Evolutionary conservation across 352 stramenopile species (phyloP).

Genomic region (Phytophthora macrochlamydospora): DNA sequence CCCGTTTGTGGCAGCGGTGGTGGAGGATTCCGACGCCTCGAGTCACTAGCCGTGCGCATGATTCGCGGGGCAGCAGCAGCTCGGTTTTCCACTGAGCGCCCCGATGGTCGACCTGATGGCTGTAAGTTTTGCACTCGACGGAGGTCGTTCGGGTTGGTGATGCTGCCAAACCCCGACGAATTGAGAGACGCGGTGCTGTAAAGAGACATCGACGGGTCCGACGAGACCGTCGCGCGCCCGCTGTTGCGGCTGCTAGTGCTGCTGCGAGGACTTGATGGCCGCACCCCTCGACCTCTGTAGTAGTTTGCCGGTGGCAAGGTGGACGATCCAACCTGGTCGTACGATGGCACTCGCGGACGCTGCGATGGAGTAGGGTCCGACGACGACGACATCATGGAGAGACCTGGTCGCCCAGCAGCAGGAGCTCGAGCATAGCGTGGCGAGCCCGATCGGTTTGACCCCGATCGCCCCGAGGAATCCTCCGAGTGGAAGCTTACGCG

Average conservation of each 20-base stretch:
- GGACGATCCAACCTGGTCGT: slow-evolving; percentile 17
- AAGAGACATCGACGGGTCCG: slow-evolving; percentile 19
- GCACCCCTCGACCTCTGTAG: slow-evolving; percentile 11
- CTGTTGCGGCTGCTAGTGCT: slow-evolving; percentile 32
- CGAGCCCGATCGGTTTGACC: slow-evolving; percentile 27
- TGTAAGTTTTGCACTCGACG: slow-evolving; percentile 17
- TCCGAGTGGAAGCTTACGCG: slow-evolving; percentile 52
- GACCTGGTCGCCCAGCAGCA: slow-evolving; percentile 14
- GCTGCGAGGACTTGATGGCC: slow-evolving; percentile 21
- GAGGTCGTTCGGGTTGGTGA: slow-evolving; percentile 6
- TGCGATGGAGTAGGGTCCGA: slow-evolving; percentile 22
- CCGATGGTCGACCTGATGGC: slow-evolving; percentile 12
- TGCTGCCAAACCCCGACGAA: slow-evolving; percentile 4
- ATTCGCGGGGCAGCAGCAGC: slow-evolving; percentile 8
- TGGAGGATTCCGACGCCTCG: slow-evolving; percentile 12
- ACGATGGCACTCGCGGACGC: slow-evolving; percentile 18
- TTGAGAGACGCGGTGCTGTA: slow-evolving; percentile 20
- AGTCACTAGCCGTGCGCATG: slow-evolving; percentile 21
- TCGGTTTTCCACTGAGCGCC: slow-evolving; percentile 21
- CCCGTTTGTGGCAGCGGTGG: slow-evolving; percentile 7
- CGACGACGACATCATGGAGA: slow-evolving; percentile 32
- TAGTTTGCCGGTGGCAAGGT: slow-evolving; percentile 10
- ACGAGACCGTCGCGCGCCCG: slow-evolving; percentile 25
- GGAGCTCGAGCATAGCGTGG: slow-evolving; percentile 16
- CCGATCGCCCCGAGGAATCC: slow-evolving; percentile 34